Percentiles rank a stretch among this genome's conserved stretches.
Evolutionary conservation across 2,329 filamentous ascomycete species (phyloP).

Genomic region (Curvularia hawaiiensis): DNA sequence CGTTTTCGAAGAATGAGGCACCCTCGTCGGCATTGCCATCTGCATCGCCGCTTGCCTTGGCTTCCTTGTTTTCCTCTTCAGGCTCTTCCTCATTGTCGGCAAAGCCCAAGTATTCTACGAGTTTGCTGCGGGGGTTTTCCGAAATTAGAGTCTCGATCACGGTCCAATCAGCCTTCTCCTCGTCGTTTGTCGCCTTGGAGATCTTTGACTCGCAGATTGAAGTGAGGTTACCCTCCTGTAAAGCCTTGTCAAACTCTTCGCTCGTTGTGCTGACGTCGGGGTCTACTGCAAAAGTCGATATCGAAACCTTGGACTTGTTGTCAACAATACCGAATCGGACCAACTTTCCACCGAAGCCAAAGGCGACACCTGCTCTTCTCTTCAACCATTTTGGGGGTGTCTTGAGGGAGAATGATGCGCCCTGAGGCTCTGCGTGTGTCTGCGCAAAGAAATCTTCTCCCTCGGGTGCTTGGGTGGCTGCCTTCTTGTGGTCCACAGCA

Average conservation of each 20-base stretch:
- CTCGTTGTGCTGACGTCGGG: slow-evolving; percentile 82
- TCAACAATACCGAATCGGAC: slow-evolving; percentile 75
- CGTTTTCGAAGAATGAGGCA: slow-evolving; percentile 81
- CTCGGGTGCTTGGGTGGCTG: slow-evolving; percentile 69
- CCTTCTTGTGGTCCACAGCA: slow-evolving; percentile 65
- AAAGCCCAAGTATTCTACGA: slow-evolving; percentile 92
- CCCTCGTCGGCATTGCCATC: slow-evolving; percentile 44
- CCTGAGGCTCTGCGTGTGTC: slow-evolving; percentile 89
- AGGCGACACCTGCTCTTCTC: slow-evolving; percentile 82
- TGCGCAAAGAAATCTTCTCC: slow-evolving; percentile 97
- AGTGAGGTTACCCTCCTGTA: slow-evolving; percentile 77
- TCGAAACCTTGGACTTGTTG: slow-evolving; percentile 75
- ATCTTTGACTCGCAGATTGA: slow-evolving; percentile 82
- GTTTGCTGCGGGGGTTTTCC: slow-evolving; percentile 81
- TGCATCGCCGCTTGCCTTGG: slow-evolving; percentile 52
- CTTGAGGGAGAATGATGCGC: slow-evolving; percentile 82
- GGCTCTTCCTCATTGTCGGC: slow-evolving; percentile 57
- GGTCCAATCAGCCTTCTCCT: slow-evolving; percentile 95
- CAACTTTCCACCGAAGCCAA: slow-evolving; percentile 94
- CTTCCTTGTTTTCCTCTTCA: slow-evolving; percentile 32
- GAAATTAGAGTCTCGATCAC: slow-evolving; percentile 89
- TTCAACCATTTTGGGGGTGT: slow-evolving; percentile 92
- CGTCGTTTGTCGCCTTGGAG: slow-evolving; percentile 75
- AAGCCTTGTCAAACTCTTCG: slow-evolving; percentile 81
- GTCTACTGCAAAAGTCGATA: slow-evolving; percentile 89